Conservation (phyloP, 306 rosid genomes). For the Glycine soja region DNA sequence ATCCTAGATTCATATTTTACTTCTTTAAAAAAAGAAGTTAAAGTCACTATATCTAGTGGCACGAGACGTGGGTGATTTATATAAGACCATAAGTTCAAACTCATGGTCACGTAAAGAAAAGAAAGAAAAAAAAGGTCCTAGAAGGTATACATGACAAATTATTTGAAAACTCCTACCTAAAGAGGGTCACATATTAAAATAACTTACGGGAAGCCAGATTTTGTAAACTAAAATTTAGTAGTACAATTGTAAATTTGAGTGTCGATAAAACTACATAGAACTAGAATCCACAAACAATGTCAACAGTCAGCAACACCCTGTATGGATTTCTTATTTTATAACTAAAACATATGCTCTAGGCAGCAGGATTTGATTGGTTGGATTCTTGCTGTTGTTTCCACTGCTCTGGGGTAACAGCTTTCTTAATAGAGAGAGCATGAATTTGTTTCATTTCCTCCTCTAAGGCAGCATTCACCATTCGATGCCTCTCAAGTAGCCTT, state of each 20-base stretch:
- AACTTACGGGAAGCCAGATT: background rate
- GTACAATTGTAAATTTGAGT: conserved; percentile 3
- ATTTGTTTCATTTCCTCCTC: conserved; percentile 92
- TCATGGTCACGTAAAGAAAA: background rate
- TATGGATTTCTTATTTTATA: conserved; percentile 39
- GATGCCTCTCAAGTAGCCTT: conserved; percentile 89
- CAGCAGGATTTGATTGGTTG: conserved; percentile 61
- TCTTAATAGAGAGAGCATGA: conserved; percentile 92
- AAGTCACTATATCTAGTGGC: background rate
- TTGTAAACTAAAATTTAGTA: conserved; percentile 21
- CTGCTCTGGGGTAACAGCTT: conserved; percentile 88
- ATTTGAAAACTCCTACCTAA: background rate
- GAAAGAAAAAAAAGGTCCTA: too few species aligned
- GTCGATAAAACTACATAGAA: conserved; percentile 2
- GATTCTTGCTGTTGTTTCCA: conserved; percentile 85
- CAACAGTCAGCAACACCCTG: conserved; percentile 5
- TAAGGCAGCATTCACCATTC: conserved; percentile 81
- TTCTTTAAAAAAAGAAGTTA: background rate
- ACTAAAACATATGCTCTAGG: conserved; percentile 47
- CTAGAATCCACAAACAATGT: conserved; percentile 24
- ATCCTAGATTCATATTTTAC: background rate
- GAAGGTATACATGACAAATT: background rate
- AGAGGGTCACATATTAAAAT: background rate
- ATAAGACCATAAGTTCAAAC: background rate
- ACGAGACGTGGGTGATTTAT: background rate